Evolutionary conservation across 257 asterid species (phyloP).

Genomic region (Lycium ferocissimum): DNA sequence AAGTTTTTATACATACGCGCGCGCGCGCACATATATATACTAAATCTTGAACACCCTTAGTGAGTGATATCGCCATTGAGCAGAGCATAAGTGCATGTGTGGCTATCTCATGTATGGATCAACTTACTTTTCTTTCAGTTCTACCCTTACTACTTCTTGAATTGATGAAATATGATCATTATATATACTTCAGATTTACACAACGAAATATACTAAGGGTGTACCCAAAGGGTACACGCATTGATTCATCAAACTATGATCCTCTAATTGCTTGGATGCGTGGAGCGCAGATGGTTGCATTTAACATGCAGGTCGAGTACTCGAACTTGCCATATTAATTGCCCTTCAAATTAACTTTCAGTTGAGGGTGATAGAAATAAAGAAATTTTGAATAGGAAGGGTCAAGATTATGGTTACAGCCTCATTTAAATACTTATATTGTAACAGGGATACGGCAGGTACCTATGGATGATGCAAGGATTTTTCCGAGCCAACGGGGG

Average conservation of each 20-base stretch:
- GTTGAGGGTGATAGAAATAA: background rate
- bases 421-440: background rate
- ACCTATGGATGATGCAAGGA: slow-evolving; percentile 42
- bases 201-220: slow-evolving; percentile 39
- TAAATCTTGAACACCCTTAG: no score
- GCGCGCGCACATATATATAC: no score
- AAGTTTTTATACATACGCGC: no score
- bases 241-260: slow-evolving; percentile 40
- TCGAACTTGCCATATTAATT: background rate
- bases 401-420: background rate
- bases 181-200: slow-evolving; percentile 33
- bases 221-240: slow-evolving; percentile 42
- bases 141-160: background rate
- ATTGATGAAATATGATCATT: background rate
- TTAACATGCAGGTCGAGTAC: slow-evolving; percentile 46
- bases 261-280: slow-evolving; percentile 42
- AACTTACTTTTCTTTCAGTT: background rate
- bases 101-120: background rate
- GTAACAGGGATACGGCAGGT: slow-evolving; percentile 36
- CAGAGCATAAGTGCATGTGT: background rate
- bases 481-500: slow-evolving; percentile 41
- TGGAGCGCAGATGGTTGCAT: slow-evolving; percentile 52
- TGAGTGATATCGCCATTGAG: no score
- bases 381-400: no score
- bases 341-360: background rate